These are phyloP conservation scores for Gnetum montanum DNA, from an alignment of 75 land plant genomes.

Conservation along the genomic window DNA sequence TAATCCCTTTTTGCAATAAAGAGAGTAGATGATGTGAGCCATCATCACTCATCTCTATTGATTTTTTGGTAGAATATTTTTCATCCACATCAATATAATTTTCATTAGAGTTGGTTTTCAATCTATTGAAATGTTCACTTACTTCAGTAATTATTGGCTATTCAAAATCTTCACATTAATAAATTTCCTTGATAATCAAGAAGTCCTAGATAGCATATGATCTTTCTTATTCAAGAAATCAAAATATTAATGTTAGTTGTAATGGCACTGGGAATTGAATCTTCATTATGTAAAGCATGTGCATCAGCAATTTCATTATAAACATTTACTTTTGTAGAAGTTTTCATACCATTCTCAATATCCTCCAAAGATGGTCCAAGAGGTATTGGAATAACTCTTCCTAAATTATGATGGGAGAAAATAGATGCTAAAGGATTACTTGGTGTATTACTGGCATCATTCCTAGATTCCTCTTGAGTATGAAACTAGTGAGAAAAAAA, in stretches of 20 bases:
- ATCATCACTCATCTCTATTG: slow-evolving; percentile 24
- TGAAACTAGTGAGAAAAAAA: too few species aligned
- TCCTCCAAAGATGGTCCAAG: slow-evolving; percentile 41
- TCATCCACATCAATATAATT: slow-evolving; percentile 3
- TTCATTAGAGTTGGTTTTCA: slow-evolving; percentile 10
- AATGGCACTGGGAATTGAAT: neutral
- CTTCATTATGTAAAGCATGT: neutral
- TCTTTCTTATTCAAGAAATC: neutral
- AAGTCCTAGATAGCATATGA: neutral
- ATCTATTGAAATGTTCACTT: slow-evolving; percentile 12
- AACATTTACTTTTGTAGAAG: slow-evolving; percentile 4
- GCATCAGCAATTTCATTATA: neutral
- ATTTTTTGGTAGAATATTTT: slow-evolving; percentile 5
- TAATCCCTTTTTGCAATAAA: slow-evolving; percentile 52
- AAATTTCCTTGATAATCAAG: slow-evolving; percentile 12
- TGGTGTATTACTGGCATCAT: slow-evolving; percentile 2
- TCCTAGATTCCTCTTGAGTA: too few species aligned
- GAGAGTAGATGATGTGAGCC: slow-evolving; percentile 91
- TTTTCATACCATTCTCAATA: slow-evolving; percentile 26
- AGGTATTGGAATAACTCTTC: slow-evolving; percentile 32
- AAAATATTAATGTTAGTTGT: neutral
- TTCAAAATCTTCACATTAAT: slow-evolving; percentile 93
- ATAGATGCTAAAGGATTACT: slow-evolving; percentile 4
- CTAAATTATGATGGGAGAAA: slow-evolving; percentile 3
- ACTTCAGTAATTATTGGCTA: slow-evolving; percentile 71